phyloP scores from a whole-genome alignment of 2,329 filamentous ascomycete species.

The Colletotrichum incanum region DNA sequence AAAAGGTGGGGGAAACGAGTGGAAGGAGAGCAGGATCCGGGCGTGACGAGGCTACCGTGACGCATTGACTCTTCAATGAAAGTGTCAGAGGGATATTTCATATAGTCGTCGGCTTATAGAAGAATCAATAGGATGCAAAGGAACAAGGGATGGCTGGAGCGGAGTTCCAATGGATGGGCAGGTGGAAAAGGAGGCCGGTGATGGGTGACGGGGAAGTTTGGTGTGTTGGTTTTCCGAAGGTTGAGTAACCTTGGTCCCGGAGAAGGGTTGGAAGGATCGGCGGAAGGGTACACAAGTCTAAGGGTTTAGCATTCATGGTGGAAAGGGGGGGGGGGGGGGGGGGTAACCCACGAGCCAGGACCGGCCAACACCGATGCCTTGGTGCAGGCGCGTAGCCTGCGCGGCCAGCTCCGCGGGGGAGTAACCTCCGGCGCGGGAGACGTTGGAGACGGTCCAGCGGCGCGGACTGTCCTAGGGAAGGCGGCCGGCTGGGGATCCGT shows the following conservation, averaged over 20 bases:
- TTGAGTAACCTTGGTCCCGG: not conserved
- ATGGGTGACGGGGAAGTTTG: not conserved
- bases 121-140: not conserved
- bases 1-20: not conserved
- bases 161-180: not conserved
- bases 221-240: slow-evolving; percentile 7
- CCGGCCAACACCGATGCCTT: slow-evolving; percentile 18
- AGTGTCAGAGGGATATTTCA: not conserved
- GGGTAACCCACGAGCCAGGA: slow-evolving; percentile 22
- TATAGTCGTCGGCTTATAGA: not conserved
- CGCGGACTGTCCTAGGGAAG: slow-evolving; percentile 34
- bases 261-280: not conserved
- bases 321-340: too few species aligned
- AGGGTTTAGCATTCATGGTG: not conserved
- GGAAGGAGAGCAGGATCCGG: not conserved
- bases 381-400: slow-evolving; percentile 15
- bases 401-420: slow-evolving; percentile 27
- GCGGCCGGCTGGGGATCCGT: not conserved
- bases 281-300: not conserved
- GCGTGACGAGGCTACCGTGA: not conserved
- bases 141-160: not conserved
- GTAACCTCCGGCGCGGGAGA: slow-evolving; percentile 29
- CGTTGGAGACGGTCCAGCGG: slow-evolving; percentile 36
- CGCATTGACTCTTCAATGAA: not conserved
- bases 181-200: not conserved